Conservation (phyloP, 768 basidiomycete genomes). For the Mycena floridula region DNA sequence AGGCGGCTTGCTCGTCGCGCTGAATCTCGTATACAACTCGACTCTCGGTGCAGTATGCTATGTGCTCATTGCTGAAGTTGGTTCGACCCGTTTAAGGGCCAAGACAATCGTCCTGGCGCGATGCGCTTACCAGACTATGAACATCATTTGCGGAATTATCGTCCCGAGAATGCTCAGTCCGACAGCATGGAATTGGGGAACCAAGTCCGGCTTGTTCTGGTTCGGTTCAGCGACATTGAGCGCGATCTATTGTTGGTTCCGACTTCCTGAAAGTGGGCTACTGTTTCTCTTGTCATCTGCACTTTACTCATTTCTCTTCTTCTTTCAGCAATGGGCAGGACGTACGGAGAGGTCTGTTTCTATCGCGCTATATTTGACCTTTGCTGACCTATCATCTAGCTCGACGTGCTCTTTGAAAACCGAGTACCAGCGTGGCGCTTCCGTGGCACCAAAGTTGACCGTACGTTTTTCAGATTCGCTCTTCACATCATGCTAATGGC, state of each 20-base stretch:
- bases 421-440: conserved; percentile 17
- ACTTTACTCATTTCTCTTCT: no score
- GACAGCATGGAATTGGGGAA: conserved; percentile 18
- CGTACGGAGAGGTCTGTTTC: conserved; percentile 1
- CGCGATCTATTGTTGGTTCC: conserved; percentile 10
- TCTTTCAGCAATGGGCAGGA: conserved; percentile 3
- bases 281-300: no score
- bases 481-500: no score
- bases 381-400: conserved; percentile 14
- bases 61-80: conserved; percentile 15
- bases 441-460: conserved; percentile 13
- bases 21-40: conserved; percentile 16
- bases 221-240: conserved; percentile 10
- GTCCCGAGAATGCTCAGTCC: conserved; percentile 17
- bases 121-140: conserved; percentile 13
- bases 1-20: conserved; percentile 13
- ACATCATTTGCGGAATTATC: conserved; percentile 15
- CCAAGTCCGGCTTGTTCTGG: conserved; percentile 17
- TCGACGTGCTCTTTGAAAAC: conserved; percentile 16
- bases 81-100: conserved; percentile 13
- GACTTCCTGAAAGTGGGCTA: conserved; percentile 17
- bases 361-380: not conserved
- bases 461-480: conserved; percentile 12
- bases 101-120: conserved; percentile 17
- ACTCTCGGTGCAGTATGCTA: conserved; percentile 18